Base-by-base conservation (phyloP, 768 basidiomycete species). In the Suillus paluster region DNA sequence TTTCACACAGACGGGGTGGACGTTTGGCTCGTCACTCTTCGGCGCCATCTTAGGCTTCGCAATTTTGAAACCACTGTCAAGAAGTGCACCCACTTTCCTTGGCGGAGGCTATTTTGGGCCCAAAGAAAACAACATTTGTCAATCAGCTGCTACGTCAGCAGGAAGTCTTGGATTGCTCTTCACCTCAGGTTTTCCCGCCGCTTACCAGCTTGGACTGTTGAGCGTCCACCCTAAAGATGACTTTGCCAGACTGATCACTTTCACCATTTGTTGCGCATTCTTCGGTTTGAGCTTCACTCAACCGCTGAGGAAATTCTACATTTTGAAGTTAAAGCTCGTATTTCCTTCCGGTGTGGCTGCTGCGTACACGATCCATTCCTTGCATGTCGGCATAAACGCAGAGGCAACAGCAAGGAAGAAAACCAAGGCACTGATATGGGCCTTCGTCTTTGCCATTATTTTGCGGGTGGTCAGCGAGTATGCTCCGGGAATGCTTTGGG, bases 301-400 rank as follows among this genome's bases (percentile, higher is more conserved):
- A 30, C 30, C 30, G 6, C 30, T 30, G 30, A 30, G 30, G 30
- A 30, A 30, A 30, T 30, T 84, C 70, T 87, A 83, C 72, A 86
- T 87, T 65, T 74, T 87, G 42, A 79, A 83, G 67, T 84, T 86
- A 71, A 86, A 86, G 70, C 74, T 88, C 52, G 82, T 81, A 4
- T 87, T 87, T 78, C 85, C 85, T 2, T 85, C 85, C 1, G 84
- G 85, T 27, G 81, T 85, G 56, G 86, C 86, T 8, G 85, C 86
- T 33, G 86, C 85, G 6, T 86, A 82, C 67, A 86, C 86, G 38
- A 87, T 87, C 63, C 84, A 84, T 38, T 83, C 85, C 6, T 75
- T 87, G 30, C 86, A 88, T 66, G 77, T 78, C 41, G 82, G 81
- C 21, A 76, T 71, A 49, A 74, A 75, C 27, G 84, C 83, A 45